A percentile compares a stretch with the other conserved stretches of the same genome.
Evolutionary conservation across 192 early-diverging fungal species (phyloP).

Genomic region (Phycomyces blakesleeanus): DNA sequence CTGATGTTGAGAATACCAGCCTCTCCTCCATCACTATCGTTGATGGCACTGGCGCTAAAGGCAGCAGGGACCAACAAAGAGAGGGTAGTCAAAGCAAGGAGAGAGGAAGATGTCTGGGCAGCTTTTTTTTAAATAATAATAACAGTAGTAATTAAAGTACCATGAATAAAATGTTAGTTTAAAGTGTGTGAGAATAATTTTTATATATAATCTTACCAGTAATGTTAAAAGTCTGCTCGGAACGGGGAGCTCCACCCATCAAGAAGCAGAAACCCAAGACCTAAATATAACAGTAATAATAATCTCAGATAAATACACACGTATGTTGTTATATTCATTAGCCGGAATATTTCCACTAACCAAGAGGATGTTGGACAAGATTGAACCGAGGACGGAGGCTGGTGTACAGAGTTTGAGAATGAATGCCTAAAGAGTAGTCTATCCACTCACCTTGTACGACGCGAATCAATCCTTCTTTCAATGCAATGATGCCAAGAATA

Average conservation of each 20-base stretch:
- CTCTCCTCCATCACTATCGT: conserved; percentile 31
- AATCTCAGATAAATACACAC: not conserved
- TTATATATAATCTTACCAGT: conserved; percentile 42
- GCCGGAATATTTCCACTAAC: conserved; percentile 36
- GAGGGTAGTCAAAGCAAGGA: conserved; percentile 60
- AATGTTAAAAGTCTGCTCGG: conserved; percentile 61
- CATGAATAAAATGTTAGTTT: too few relatives aligned
- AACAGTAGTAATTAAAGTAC: too few relatives aligned
- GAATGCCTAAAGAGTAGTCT: not conserved
- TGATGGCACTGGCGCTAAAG: conserved; percentile 50
- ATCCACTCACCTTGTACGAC: conserved; percentile 54
- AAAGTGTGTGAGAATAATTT: too few relatives aligned
- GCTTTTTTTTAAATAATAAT: conserved; percentile 27
- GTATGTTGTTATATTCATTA: not conserved
- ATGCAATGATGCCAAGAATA: conserved; percentile 69
- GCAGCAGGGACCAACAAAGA: conserved; percentile 72
- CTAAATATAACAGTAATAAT: conserved; percentile 18
- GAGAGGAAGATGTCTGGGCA: conserved; percentile 65
- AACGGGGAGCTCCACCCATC: conserved; percentile 68
- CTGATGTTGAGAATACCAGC: conserved; percentile 56
- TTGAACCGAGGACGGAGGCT: conserved; percentile 82
- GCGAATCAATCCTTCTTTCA: conserved; percentile 55
- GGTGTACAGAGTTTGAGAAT: conserved; percentile 38
- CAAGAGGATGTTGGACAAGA: conserved; percentile 88
- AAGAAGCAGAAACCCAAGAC: conserved; percentile 81